Base-by-base conservation (phyloP, 192 early-diverging fungal species). In the Kappamyces sp. region DNA sequence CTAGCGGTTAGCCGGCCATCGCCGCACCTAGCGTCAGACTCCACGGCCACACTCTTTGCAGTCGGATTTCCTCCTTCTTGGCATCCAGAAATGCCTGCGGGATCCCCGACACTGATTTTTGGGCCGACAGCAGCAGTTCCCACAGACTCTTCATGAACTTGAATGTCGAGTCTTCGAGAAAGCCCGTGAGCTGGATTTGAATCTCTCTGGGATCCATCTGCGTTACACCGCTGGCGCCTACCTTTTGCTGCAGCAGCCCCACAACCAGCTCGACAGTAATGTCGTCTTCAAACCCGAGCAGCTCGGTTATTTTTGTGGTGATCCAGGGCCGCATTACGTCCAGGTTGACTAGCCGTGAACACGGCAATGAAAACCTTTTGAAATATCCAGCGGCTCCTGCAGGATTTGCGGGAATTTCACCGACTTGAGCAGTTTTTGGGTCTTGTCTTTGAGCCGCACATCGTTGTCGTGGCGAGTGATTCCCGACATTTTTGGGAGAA, bases 141-240 rank as follows among this genome's bases (percentile, higher is more conserved):
- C 96, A 99, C 8, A 99, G 79, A 55, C 88, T 86, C 40, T 84
- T 74, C 64, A 97, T 86, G 72, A 99, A 97, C 3, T 57, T 67
- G 36, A 75, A 73, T 3, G 96, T 76, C 37, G 89, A 91, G 15
- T 75, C 76, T 63, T 93, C 91, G 15, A 99, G 71, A 60, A 99
- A 99, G 7, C 93, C 93, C 2, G 92, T 93, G 5, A 99, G 75
- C 61, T 91, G 91, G 57, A 97, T 92, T 69, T 99, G 96, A 77
- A 99, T 91, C 13, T 78, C 63, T 59, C 85, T 87, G 41, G 93
- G 90, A 71, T 98, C 95, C 7, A 47, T 10, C 12, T 37, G 42
- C 1, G 32, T 33, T 48, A 15, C 58, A 48, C 3, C 40, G 49
- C 37, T 13, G 32, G 10, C 12, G 40, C 63, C 62, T 74, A 87